Evolutionary conservation across 2,329 filamentous ascomycete species (phyloP).

Genomic region (Pseudocercospora musae): DNA sequence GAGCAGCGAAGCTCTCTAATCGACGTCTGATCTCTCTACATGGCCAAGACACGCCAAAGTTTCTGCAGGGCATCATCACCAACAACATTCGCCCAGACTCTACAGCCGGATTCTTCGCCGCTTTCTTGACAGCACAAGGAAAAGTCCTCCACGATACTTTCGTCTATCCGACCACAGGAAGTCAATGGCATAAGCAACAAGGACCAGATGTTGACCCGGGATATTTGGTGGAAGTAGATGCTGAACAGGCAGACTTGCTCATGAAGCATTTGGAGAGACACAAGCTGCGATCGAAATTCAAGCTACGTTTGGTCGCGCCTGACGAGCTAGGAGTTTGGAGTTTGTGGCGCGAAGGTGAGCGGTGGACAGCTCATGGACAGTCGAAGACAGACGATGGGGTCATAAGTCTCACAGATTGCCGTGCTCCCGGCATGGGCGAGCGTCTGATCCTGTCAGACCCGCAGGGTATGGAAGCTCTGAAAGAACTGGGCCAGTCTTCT

Average conservation of each 20-base stretch:
- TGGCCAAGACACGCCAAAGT: constrained; percentile 75
- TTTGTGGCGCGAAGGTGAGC: constrained; percentile 62
- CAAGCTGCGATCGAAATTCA: constrained; percentile 78
- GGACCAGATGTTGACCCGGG: constrained; percentile 40
- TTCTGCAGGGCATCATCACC: constrained; percentile 84
- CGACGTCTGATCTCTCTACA: constrained; percentile 76
- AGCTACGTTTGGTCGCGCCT: constrained; percentile 61
- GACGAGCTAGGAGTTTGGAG: constrained; percentile 69
- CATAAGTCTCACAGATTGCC: constrained; percentile 41
- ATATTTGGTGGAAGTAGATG: constrained; percentile 82
- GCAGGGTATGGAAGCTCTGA: constrained; percentile 12
- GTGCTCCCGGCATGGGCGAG: constrained; percentile 38
- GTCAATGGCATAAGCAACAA: constrained; percentile 30
- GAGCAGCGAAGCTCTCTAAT: constrained; percentile 59
- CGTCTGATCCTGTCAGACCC: constrained; percentile 36
- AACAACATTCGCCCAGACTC: constrained; percentile 58
- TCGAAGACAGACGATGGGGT: constrained; percentile 19
- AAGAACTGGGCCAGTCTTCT: constrained; percentile 42
- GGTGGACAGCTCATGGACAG: constrained; percentile 34
- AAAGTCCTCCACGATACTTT: constrained; percentile 87
- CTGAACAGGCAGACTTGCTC: constrained; percentile 59
- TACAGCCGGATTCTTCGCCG: constrained; percentile 66
- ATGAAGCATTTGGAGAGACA: constrained; percentile 76
- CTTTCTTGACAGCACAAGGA: constrained; percentile 78
- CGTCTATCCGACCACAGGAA: constrained; percentile 64